Evolutionary conservation across 805 yeast genomes (phyloP), one percentile per base, ranked within the genome.

Genomic region (Candida loeiensis): DNA sequence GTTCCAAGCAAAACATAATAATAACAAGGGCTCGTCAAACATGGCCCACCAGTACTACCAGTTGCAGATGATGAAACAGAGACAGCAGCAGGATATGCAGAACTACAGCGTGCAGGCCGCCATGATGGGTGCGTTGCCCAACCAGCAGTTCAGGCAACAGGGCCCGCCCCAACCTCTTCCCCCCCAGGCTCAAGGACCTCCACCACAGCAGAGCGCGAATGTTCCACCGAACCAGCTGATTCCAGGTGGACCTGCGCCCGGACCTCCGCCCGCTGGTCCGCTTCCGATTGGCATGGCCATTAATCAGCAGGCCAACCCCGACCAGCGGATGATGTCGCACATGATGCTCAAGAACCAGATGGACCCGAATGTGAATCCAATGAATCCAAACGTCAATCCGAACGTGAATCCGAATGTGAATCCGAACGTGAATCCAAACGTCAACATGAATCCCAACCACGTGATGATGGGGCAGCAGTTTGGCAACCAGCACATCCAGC

Each of bases 21-120:
- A 38, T 3, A 26, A 33, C 39, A 37, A 36, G 29, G 82, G 79
- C 12, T 78, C 81, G 11, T 76, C 85, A 2, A 45, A 37, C 29
- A 40, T 76, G 42, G 91, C 93, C 2, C 74, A 77, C 34, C 85
- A 83, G 54, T 86, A 85, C 61, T 80, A 79, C 52, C 85, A 82
- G 47, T 69, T 78, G 46, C 80, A 82, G 47, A 55, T 72, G 34
- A 56, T 78, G 55, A 74, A 77, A 45, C 83, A 80, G 53, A 70
- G 77, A 41, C 83, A 79, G 54, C 80, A 76, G 41, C 79, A 74
- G 39, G 73, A 73, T 6, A 53, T 70, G 44, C 70, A 69, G 46
- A 71, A 71, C 42, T 56, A 70, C 22, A 67, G 53, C 59, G 42
- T 59, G 5, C 53, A 49, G 28, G 46, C 56, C 4, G 39, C 50